Base-by-base conservation (phyloP, 345 rosid species). In the Eucalyptus coolabah region DNA sequence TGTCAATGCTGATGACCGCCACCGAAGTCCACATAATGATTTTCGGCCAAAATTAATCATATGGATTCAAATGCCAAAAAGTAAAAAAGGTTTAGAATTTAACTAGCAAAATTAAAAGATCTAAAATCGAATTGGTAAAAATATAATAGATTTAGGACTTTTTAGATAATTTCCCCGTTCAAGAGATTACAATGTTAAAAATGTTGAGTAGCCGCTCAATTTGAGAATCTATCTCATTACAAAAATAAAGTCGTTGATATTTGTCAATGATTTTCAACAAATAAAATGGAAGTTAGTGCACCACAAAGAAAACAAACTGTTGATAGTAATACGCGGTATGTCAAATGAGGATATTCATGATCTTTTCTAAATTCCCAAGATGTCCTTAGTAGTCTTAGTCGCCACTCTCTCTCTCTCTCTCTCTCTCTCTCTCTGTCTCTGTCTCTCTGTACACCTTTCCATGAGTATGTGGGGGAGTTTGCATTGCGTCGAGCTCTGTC, bases 41-140 rank as follows among this genome's bases (percentile, higher is more conserved):
- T 19, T 53, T 53, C 10, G 4, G 24, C 24, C 59, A 53, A 53
- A 53, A 53, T 53, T 19, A 53, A 53, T 53, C 59, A 53, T 19
- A 53, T 53, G 59, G 59, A 53, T 1, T 53, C 24, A 53, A 53
- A 3, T 53, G 24, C 59, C 59, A 53, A 53, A 53, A 8, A 8
- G 24, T 53, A 53, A 53, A 53, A 53, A 50, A 53, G 0, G 5
- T 53, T 53, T 53, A 53, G 59, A 53, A 53, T 53, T 53, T 53
- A 53, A 53, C 59, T 19, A 53, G 59, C 11, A 53, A 19, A 53
- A 53, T 53, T 19, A 53, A 53, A 53, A 53, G 1, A 53, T 53
- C 24, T 53, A 53, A 2, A 53, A 19, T 0, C 0, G 2, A 53
- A 53, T 53, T 53, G 11, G 0, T 2, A 53, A 53, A 53, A 19